phyloP scores from a whole-genome alignment of 345 rosid genomes.

The Microcos paniculata region DNA sequence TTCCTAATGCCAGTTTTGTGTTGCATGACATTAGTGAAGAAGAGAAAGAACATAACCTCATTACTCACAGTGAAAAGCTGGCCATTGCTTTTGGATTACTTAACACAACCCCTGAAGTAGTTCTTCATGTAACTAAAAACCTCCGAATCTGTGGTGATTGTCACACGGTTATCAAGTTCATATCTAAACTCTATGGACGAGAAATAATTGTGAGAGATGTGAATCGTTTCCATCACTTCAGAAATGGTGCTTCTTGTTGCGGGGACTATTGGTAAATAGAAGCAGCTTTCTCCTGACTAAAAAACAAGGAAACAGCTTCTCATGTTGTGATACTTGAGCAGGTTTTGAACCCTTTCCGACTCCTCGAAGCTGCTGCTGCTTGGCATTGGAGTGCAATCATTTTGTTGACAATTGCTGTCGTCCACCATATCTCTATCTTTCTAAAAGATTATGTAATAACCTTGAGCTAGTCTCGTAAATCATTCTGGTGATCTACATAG shows the following conservation, averaged over 20 bases:
- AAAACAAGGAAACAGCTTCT: too few species aligned
- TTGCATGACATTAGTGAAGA: constrained; percentile 8
- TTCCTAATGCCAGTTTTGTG: constrained; percentile 1
- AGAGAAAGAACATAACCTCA: constrained; percentile 12
- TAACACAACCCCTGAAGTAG: not conserved
- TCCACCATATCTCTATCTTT: too few species aligned
- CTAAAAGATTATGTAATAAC: too few species aligned
- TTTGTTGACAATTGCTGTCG: not conserved
- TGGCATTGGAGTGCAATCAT: not conserved
- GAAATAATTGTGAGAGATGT: constrained; percentile 13
- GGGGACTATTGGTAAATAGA: constrained; percentile 9
- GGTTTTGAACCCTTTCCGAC: not conserved
- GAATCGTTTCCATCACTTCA: constrained; percentile 4
- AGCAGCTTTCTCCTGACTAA: too few species aligned
- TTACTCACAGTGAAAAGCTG: constrained; percentile 2
- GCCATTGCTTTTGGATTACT: constrained; percentile 5
- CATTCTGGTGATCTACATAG: too few species aligned
- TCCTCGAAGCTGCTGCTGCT: not conserved
- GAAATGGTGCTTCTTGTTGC: not conserved
- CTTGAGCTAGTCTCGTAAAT: too few species aligned
- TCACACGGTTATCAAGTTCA: constrained; percentile 3
- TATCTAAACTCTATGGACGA: not conserved
- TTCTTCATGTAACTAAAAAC: constrained; percentile 1
- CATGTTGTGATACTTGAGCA: not conserved
- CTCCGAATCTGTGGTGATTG: constrained; percentile 14